Percentiles rank a stretch among this genome's conserved stretches.
Evolutionary conservation across 208 protist species (phyloP).

Genomic region (Trypanosoma vivax): DNA sequence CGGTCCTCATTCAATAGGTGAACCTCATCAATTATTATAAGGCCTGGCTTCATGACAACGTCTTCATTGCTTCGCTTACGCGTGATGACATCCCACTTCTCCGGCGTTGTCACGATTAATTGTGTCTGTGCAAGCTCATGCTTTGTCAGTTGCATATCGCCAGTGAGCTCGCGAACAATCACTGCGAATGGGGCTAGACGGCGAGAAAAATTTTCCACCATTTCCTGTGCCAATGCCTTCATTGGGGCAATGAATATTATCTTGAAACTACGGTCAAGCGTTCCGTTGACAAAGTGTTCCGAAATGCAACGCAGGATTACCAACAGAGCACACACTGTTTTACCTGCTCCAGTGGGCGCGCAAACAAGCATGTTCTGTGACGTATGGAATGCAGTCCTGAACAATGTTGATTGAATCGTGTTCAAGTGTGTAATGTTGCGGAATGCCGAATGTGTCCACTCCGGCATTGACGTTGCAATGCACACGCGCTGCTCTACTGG

Average conservation of each 20-base stretch:
- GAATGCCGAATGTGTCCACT: conserved; percentile 90
- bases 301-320: conserved; percentile 93
- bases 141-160: conserved; percentile 99
- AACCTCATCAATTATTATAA: conserved; percentile 99
- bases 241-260: conserved; percentile 99
- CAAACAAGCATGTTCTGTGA: conserved; percentile 99
- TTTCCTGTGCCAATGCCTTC: conserved; percentile 99
- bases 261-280: conserved; percentile 94
- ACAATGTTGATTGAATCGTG: conserved; percentile 94
- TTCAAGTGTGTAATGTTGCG: conserved; percentile 92
- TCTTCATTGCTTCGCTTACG: conserved; percentile 96
- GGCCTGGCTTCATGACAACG: conserved; percentile 77
- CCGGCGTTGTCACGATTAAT: conserved; percentile 98
- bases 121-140: conserved; percentile 95
- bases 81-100: conserved; percentile 99
- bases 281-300: conserved; percentile 85
- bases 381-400: conserved; percentile 93
- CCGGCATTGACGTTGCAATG: conserved; percentile 71
- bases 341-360: conserved; percentile 98
- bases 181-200: conserved; percentile 89
- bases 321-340: conserved; percentile 97
- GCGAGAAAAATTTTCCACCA: conserved; percentile 94
- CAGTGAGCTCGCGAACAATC: conserved; percentile 96
- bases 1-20: conserved; percentile 98
- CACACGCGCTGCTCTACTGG: conserved; percentile 73